Evolutionary conservation across 176 grass and related monocot genomes (phyloP), one percentile per base, ranked within the genome.

Genomic region (Zoysia pacifica): DNA sequence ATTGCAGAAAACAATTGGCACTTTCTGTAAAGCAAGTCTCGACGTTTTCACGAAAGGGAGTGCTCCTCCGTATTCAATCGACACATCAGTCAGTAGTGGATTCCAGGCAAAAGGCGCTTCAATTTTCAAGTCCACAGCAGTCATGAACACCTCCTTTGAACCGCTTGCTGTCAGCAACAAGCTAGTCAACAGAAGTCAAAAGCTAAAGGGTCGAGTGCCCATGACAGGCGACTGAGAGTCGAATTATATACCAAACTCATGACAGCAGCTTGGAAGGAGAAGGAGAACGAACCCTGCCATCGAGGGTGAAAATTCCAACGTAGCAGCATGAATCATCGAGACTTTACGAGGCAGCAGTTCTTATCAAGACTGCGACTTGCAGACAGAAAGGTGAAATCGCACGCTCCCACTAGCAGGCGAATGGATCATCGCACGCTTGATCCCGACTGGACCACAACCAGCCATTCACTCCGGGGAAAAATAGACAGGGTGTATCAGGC

Each of bases 341-440:
- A 73, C 80, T 79, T 83, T 79, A 67, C 45, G 54, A 79, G 70
- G 37, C 76, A 75, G 37, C 76, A 75, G 86, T 70, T 80, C 69
- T 64, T 80, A 88, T 84, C 86, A 80, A 69, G 81, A 84, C 54
- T 42, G 59, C 59, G 81, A 84, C 86, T 80, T 75, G 76, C 41
- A 74, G 84, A 79, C 70, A 82, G 68, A 81, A 94, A 88, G 83
- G 73, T 15, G 62, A 58, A 81, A 65, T 48, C 90, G 85, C 79
- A 89, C 75, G 86, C 77, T 66, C 81, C 88, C 83, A 93, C 87
- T 87, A 87, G 69, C 67, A 44, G 70, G 75, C 58, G 44, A 3
- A 45, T 28, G 49, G 56, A 91, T 76, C 70, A 85, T 61, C 51
- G 73, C 86, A 88, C 78, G 82, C 86, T 84, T 48, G 53, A 63